These are phyloP conservation scores for Agaricus blazei DNA, from an alignment of 768 basidiomycete species.

Conservation along the genomic window DNA sequence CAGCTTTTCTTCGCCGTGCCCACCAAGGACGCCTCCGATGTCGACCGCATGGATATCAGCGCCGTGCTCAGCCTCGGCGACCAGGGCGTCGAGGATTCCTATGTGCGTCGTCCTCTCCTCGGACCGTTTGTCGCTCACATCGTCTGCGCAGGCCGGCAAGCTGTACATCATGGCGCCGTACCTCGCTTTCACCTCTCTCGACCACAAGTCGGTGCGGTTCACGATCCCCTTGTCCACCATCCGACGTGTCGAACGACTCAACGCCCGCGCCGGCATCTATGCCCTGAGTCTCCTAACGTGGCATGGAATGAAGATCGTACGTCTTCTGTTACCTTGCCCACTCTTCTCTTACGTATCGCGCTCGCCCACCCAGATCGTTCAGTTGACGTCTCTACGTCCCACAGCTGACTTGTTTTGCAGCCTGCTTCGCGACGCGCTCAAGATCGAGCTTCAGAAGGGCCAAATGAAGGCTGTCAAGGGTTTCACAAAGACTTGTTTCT, in stretches of 20 bases:
- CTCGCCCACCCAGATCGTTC: slow-evolving; percentile 59
- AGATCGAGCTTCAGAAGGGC: slow-evolving; percentile 82
- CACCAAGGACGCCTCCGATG: neutral
- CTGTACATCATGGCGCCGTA: slow-evolving; percentile 86
- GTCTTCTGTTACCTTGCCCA: slow-evolving; percentile 18
- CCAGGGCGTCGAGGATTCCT: slow-evolving; percentile 79
- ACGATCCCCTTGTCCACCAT: slow-evolving; percentile 90
- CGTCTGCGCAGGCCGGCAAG: slow-evolving; percentile 69
- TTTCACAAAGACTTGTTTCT: slow-evolving; percentile 91
- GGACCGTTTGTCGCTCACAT: slow-evolving; percentile 3
- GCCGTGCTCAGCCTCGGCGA: slow-evolving; percentile 81
- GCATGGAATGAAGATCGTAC: slow-evolving; percentile 91
- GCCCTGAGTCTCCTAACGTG: slow-evolving; percentile 92
- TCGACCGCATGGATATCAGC: slow-evolving; percentile 81
- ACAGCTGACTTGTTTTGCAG: slow-evolving; percentile 93
- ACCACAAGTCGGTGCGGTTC: slow-evolving; percentile 88
- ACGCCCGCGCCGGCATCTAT: slow-evolving; percentile 91
- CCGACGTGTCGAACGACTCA: slow-evolving; percentile 89
- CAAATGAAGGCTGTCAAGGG: slow-evolving; percentile 91
- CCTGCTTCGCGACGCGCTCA: slow-evolving; percentile 82
- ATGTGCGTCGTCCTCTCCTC: slow-evolving; percentile 52
- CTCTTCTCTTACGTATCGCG: neutral
- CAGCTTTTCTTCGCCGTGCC: too few relatives aligned
- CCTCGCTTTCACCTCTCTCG: slow-evolving; percentile 84
- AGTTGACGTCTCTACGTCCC: slow-evolving; percentile 88